These are phyloP conservation scores for Elsinoe arachidis DNA, from an alignment of 2,329 filamentous ascomycete genomes.

Conservation along the genomic window DNA sequence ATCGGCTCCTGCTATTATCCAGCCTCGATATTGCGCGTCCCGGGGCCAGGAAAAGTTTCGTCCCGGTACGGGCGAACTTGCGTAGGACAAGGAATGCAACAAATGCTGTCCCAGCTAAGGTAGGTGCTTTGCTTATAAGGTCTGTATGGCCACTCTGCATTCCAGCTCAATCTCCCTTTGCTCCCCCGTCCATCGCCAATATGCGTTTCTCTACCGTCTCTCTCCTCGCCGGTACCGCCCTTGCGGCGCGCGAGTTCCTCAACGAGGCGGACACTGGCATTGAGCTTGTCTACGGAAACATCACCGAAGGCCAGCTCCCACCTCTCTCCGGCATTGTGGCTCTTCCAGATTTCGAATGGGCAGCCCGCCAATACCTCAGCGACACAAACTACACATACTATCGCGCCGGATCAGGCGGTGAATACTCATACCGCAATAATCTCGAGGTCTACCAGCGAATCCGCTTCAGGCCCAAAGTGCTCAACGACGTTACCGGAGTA, in stretches of 20 bases:
- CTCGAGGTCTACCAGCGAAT: conserved; percentile 44
- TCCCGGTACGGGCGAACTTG: background rate
- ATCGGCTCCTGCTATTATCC: background rate
- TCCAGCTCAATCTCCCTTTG: background rate
- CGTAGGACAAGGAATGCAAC: background rate
- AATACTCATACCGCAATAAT: conserved; percentile 49
- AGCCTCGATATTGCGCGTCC: conserved; percentile 1
- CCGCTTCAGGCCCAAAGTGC: conserved; percentile 23
- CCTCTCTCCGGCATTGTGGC: conserved; percentile 39
- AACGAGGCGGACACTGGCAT: conserved; percentile 32
- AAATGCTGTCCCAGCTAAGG: background rate
- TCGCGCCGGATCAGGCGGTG: conserved; percentile 23
- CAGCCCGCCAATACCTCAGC: conserved; percentile 32
- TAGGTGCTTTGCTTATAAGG: background rate
- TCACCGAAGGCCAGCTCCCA: conserved; percentile 32
- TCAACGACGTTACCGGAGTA: conserved; percentile 22
- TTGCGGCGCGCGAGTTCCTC: conserved; percentile 28
- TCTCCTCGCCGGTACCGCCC: conserved; percentile 16
- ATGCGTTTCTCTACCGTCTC: conserved; percentile 6
- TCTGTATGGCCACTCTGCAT: background rate
- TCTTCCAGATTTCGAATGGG: conserved; percentile 49
- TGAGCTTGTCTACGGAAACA: conserved; percentile 21
- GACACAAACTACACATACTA: conserved; percentile 27
- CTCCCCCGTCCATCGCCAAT: background rate
- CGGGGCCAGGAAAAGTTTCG: background rate